Evolutionary conservation across 495 filamentous ascomycete genomes (phyloP), one percentile per base, ranked within the genome.

Genomic region (Neurospora sp.): DNA sequence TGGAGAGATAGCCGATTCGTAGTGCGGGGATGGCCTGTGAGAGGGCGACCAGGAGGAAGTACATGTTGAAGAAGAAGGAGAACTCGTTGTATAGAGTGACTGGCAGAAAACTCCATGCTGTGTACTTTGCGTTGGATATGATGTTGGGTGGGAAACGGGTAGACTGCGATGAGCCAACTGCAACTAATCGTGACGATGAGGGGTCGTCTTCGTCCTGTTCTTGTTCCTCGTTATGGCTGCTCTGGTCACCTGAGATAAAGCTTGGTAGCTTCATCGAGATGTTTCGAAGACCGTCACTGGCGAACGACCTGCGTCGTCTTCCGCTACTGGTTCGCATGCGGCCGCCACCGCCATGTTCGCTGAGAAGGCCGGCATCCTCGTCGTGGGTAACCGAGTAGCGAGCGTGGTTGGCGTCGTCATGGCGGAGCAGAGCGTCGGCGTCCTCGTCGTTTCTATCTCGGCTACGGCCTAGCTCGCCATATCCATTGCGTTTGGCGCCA

Each of bases 11-110:
- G 61, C 96, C 96, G 77, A 99, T 97, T 40, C 93, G 88, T 47
- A 99, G 81, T 8, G 92, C 86, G 18, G 94, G 94, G 72, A 99
- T 92, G 45, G 92, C 90, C 82, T 99, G 96, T 16, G 94, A 97
- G 53, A 98, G 82, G 8, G 96, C 96, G 5, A 99, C 96, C 7
- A 98, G 86, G 8, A 99, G 86, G 80, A 98, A 99, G 78, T 99
- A 99, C 78, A 98, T 90, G 85, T 99, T 99, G 87, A 98, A 97
- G 82, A 99, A 99, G 83, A 98, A 98, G 65, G 94, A 97, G 78
- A 99, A 99, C 76, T 99, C 96, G 83, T 98, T 97, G 80, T 97
- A 99, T 14, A 98, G 85, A 0, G 96, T 98, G 35, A 93, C 86
- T 4, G 96, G 96, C 3, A 99, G 87, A 81, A 99, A 99, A 73